phyloP scores from a whole-genome alignment of 139 green algal genomes.

The Chlamydomonas sp. region DNA sequence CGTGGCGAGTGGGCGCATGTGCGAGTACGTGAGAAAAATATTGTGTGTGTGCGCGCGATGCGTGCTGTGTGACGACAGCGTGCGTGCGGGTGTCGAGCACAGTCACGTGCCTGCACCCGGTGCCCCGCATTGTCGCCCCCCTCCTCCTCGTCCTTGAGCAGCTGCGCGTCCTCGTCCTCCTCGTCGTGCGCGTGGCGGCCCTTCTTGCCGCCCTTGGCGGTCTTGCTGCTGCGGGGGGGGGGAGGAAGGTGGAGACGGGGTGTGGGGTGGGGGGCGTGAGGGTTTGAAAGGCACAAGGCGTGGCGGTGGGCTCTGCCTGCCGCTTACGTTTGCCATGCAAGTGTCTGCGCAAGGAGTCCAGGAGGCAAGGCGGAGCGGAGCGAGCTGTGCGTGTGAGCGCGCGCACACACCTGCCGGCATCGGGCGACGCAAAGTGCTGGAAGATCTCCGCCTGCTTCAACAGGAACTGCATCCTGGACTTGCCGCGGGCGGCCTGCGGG shows the following conservation, averaged over 20 bases:
- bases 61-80: too few relatives aligned
- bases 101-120: conserved; percentile 73
- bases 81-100: too few relatives aligned
- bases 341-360: neutral
- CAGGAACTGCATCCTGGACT: conserved; percentile 84
- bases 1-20: neutral
- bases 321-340: too few relatives aligned
- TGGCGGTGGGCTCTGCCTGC: too few relatives aligned
- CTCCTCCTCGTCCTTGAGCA: conserved; percentile 84
- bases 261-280: too few relatives aligned
- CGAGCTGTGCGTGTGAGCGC: neutral
- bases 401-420: too few relatives aligned
- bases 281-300: too few relatives aligned
- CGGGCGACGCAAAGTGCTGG: conserved; percentile 91
- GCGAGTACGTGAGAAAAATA: neutral
- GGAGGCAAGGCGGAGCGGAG: neutral
- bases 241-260: too few relatives aligned
- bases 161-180: conserved; percentile 86
- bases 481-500: conserved; percentile 60
- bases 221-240: too few relatives aligned
- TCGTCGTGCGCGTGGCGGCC: conserved; percentile 63
- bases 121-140: conserved; percentile 50
- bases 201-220: too few relatives aligned
- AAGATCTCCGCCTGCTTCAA: conserved; percentile 97
- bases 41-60: neutral